Conservation (phyloP, 2,329 filamentous ascomycete species). For the Neocucurbitaria cava region DNA sequence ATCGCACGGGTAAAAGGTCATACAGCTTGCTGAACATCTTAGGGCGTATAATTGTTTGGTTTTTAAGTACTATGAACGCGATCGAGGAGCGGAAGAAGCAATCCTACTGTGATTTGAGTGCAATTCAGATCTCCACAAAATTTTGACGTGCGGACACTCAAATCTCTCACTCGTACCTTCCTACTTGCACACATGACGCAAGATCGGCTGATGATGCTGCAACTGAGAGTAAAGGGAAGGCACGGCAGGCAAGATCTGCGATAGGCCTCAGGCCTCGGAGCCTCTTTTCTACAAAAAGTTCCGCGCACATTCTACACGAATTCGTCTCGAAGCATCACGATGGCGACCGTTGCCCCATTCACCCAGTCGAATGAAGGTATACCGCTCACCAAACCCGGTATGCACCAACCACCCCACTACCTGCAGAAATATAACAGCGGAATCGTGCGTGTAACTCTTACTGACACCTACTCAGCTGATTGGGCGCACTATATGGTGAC, state of each 20-base stretch:
- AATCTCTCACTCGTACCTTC: not conserved
- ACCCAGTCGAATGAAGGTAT: slow-evolving; percentile 5
- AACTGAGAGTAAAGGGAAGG: not conserved
- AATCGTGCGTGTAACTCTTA: not conserved
- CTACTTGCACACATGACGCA: not conserved
- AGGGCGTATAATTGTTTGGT: no score
- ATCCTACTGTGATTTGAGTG: no score
- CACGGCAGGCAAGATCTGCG: not conserved
- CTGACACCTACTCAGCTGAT: slow-evolving; percentile 10
- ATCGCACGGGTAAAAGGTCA: no score
- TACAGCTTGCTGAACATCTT: no score
- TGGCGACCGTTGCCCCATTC: slow-evolving; percentile 3
- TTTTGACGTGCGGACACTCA: no score
- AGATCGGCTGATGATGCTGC: not conserved
- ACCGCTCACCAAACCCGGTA: slow-evolving; percentile 19
- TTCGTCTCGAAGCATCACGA: not conserved
- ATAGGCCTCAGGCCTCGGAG: not conserved
- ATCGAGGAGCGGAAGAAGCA: no score
- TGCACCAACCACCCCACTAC: not conserved
- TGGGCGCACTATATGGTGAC: slow-evolving; percentile 22
- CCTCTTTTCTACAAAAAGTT: not conserved
- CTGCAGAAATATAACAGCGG: not conserved
- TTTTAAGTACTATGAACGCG: no score
- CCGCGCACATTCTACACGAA: not conserved
- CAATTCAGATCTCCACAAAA: no score